Base-by-base conservation (phyloP, 2,329 filamentous ascomycete genomes). In the Ophiognomonia clavigignenti-juglandacearum region DNA sequence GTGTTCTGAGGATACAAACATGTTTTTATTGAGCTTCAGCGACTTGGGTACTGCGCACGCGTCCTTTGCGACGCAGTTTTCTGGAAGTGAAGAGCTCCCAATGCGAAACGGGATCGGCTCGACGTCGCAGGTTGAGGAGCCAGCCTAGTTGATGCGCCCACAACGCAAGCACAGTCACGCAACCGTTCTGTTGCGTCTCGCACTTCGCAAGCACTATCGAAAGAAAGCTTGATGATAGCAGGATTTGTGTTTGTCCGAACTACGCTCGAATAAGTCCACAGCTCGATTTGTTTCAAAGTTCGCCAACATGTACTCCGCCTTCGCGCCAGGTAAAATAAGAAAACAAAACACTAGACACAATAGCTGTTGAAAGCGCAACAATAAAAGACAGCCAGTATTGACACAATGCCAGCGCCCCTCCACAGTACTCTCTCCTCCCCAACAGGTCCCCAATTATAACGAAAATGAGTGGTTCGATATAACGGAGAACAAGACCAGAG, bases 401-500 rank as follows among this genome's bases (percentile, higher is more conserved):
- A n/a, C n/a, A n/a, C n/a, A n/a, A n/a, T n/a, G n/a, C n/a, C n/a
- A n/a, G n/a, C n/a, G n/a, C n/a, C n/a, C n/a, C n/a, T n/a, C n/a
- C n/a, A n/a, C n/a, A n/a, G n/a, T n/a, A n/a, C n/a, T n/a, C n/a
- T n/a, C n/a, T n/a, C n/a, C n/a, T n/a, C 40, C 39, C 48, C 31
- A 7, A 20, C 16, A 16, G 9, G 39, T 18, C 44, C n/a, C 36
- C 35, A 16, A 47, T 27, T 24, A 47, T 16, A 50, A 44, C 44
- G 47, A 47, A 43, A 43, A 50, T 24, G 45, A 40, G 46, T 39
- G 40, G 20, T 35, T 43, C 20, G 44, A 43, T 40, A 40, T 24
- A 38, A 47, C 8, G 16, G 34, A 32, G 16, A 26, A n/a, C n/a
- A n/a, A n/a, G n/a, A n/a, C n/a, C n/a, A n/a, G n/a, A n/a, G n/a